Evolutionary conservation across 495 filamentous ascomycete species (phyloP).

Genomic region (Diplogelasinospora grovesii): DNA sequence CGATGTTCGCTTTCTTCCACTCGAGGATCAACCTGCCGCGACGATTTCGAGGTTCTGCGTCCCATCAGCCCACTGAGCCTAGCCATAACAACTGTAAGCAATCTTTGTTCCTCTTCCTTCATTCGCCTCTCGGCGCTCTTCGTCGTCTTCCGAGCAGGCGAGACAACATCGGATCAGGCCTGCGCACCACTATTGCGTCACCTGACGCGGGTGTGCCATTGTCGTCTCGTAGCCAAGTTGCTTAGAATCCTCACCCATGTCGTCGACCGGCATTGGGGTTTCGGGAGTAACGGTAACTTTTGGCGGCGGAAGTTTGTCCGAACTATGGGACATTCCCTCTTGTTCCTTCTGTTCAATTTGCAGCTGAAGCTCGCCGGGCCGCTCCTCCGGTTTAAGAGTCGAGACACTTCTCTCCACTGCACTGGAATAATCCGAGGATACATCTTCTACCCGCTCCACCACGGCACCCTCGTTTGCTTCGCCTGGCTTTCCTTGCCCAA

Average conservation of each 20-base stretch:
- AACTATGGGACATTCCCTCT: neutral
- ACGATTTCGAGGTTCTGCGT: too few species aligned
- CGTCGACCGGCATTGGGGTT: slow-evolving; percentile 23
- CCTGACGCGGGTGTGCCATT: slow-evolving; percentile 21
- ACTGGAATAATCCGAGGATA: too few species aligned
- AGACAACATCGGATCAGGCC: slow-evolving; percentile 1
- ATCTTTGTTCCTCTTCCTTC: too few species aligned
- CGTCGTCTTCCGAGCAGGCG: neutral
- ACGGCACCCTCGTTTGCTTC: slow-evolving; percentile 1
- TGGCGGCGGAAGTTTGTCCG: slow-evolving; percentile 16
- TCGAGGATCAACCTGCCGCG: too few species aligned
- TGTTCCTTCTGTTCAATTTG: neutral
- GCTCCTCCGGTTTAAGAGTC: neutral
- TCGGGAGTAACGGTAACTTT: slow-evolving; percentile 35
- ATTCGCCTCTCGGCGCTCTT: slow-evolving; percentile 1
- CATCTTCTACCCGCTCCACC: slow-evolving; percentile 5
- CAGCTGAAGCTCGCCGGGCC: neutral
- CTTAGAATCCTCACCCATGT: slow-evolving; percentile 28
- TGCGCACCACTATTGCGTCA: slow-evolving; percentile 26
- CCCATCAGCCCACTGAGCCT: too few species aligned
- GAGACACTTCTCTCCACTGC: too few species aligned
- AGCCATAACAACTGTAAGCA: too few species aligned
- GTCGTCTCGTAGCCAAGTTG: slow-evolving; percentile 28
- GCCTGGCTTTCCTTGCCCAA: neutral
- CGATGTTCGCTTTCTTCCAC: too few species aligned